These are phyloP conservation scores for Penicillium janthinellum DNA, from an alignment of 2,329 filamentous ascomycete species.

Conservation along the genomic window DNA sequence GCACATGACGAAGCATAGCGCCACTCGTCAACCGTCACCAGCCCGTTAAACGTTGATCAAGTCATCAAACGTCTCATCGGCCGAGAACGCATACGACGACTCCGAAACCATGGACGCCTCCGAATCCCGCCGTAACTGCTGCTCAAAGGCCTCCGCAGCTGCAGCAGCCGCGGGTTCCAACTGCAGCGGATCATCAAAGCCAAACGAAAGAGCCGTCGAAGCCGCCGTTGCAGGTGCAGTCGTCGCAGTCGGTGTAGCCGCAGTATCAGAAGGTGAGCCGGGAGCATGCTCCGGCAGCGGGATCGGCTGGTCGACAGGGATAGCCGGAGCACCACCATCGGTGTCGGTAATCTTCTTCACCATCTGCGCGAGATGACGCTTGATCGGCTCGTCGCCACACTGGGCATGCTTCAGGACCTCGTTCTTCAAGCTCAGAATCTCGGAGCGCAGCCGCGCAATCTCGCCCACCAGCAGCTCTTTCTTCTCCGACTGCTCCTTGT, in stretches of 20 bases:
- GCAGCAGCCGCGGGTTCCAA: conserved; percentile 25
- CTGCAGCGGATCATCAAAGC: conserved; percentile 37
- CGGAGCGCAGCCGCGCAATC: conserved; percentile 38
- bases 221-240: background rate
- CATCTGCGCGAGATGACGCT: conserved; percentile 41
- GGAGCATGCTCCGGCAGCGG: conserved; percentile 16
- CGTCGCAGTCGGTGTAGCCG: conserved; percentile 7
- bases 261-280: conserved; percentile 19
- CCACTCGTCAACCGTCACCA: background rate
- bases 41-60: conserved; percentile 33
- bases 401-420: conserved; percentile 44
- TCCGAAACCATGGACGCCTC: conserved; percentile 33
- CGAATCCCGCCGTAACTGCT: conserved; percentile 35
- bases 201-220: conserved; percentile 31
- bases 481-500: conserved; percentile 39
- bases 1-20: background rate
- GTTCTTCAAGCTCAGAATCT: conserved; percentile 44
- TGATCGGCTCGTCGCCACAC: conserved; percentile 43
- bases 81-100: conserved; percentile 32
- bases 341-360: conserved; percentile 39
- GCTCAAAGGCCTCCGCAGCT: conserved; percentile 27
- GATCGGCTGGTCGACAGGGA: conserved; percentile 5
- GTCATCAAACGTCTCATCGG: conserved; percentile 37
- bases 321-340: conserved; percentile 17
- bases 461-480: conserved; percentile 36